Percentiles rank a stretch among this genome's conserved stretches.
phyloP scores from a whole-genome alignment of 2,329 filamentous ascomycete species.

The Myriosclerotinia duriaeana region DNA sequence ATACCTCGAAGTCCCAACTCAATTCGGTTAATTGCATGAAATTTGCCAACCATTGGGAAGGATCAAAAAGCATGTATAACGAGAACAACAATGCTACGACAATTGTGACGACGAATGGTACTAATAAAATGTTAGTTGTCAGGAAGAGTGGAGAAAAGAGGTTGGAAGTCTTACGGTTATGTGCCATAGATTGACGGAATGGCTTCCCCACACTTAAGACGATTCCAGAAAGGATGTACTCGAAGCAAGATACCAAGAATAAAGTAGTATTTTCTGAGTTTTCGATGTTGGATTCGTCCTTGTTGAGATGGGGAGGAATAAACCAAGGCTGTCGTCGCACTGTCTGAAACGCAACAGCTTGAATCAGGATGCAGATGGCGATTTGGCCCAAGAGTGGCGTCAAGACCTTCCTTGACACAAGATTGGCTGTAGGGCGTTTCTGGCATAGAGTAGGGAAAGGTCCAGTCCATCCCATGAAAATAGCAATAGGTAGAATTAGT shows the following conservation, averaged over 20 bases:
- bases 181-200: conserved; percentile 75
- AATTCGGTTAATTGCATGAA: conserved; percentile 87
- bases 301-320: conserved; percentile 73
- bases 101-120: conserved; percentile 82
- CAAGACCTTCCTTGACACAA: conserved; percentile 90
- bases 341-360: conserved; percentile 69
- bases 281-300: conserved; percentile 77
- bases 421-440: conserved; percentile 86
- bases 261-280: conserved; percentile 93
- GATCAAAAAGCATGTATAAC: conserved; percentile 76
- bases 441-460: conserved; percentile 73
- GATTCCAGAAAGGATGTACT: conserved; percentile 88
- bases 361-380: conserved; percentile 72
- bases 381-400: conserved; percentile 90
- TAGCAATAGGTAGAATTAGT: conserved; percentile 91
- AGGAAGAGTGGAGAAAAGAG: not conserved
- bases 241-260: conserved; percentile 88
- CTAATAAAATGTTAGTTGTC: conserved; percentile 45
- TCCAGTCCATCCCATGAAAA: conserved; percentile 98
- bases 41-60: conserved; percentile 64
- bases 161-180: conserved; percentile 65
- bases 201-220: conserved; percentile 89
- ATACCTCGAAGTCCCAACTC: conserved; percentile 68
- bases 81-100: conserved; percentile 64
- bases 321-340: conserved; percentile 85